These are phyloP conservation scores for Cyberlindnera suaveolens DNA, from an alignment of 805 yeast genomes.

Conservation along the genomic window DNA sequence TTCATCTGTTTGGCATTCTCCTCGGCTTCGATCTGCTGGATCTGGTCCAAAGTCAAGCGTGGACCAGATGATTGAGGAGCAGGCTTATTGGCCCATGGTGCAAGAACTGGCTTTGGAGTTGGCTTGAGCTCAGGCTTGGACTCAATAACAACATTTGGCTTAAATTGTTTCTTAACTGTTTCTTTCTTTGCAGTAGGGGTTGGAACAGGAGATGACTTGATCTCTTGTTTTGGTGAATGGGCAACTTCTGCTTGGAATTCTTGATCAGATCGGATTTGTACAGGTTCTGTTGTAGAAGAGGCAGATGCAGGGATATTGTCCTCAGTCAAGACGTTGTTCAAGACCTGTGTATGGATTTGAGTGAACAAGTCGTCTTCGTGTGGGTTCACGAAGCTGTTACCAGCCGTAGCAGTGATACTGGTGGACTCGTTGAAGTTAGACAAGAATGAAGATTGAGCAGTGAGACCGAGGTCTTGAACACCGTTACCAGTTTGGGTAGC, in stretches of 20 bases:
- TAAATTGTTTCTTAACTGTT: conserved; percentile 6
- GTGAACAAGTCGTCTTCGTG: conserved; percentile 28
- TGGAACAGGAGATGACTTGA: neutral
- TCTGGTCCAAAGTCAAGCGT: conserved; percentile 42
- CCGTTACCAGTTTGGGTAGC: neutral
- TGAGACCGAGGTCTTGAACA: conserved; percentile 7
- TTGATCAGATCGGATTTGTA: neutral
- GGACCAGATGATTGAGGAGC: conserved; percentile 26
- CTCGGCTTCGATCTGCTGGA: conserved; percentile 41
- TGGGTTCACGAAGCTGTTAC: conserved; percentile 1
- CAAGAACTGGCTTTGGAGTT: conserved; percentile 20
- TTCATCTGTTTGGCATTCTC: conserved; percentile 37
- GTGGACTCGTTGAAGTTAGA: conserved; percentile 1
- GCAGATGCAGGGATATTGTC: conserved; percentile 4
- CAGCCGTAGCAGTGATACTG: neutral
- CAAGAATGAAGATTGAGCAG: conserved; percentile 15
- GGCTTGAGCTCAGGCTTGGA: conserved; percentile 5
- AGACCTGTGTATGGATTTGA: conserved; percentile 34
- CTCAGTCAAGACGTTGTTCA: conserved; percentile 33
- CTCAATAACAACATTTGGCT: conserved; percentile 7
- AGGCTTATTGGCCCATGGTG: conserved; percentile 49
- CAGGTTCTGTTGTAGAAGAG: neutral
- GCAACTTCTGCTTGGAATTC: neutral
- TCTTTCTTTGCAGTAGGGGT: neutral
- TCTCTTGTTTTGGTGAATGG: neutral